These are phyloP conservation scores for Kuraishia floccosa DNA, from an alignment of 805 yeast genomes.

Conservation along the genomic window DNA sequence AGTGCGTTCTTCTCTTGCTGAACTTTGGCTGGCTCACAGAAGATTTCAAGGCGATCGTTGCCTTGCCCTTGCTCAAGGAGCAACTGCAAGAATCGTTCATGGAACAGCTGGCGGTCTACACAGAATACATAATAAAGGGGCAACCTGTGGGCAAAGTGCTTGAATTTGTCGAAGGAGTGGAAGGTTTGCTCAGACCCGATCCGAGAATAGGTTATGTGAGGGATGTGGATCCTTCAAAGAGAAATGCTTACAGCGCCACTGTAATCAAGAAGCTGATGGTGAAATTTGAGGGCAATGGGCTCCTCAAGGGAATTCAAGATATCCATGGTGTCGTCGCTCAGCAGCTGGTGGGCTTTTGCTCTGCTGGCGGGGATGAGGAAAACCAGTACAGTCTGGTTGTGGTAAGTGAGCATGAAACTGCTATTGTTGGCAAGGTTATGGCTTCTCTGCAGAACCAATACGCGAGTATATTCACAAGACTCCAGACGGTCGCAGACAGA, in stretches of 20 bases:
- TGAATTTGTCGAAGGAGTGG: conserved; percentile 55
- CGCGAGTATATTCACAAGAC: conserved; percentile 38
- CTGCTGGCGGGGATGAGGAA: conserved; percentile 9
- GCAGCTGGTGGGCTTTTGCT: conserved; percentile 27
- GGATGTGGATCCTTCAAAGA: conserved; percentile 34
- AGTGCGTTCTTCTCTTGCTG: conserved; percentile 28
- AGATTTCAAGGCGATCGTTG: conserved; percentile 17
- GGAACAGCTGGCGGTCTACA: conserved; percentile 28
- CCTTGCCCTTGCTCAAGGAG: conserved; percentile 10
- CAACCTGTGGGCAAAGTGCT: conserved; percentile 56
- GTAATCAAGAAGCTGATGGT: conserved; percentile 45
- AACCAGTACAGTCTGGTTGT: conserved; percentile 14
- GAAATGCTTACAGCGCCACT: conserved; percentile 53
- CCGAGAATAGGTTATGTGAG: conserved; percentile 13
- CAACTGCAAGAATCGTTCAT: conserved; percentile 17
- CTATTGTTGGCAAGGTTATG: conserved; percentile 57
- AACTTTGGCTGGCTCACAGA: conserved; percentile 44
- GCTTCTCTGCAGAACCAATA: conserved; percentile 55
- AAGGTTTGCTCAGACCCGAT: conserved; percentile 30
- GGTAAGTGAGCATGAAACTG: conserved; percentile 33
- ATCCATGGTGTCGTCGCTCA: conserved; percentile 43
- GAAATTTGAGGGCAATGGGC: conserved; percentile 46
- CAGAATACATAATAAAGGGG: conserved; percentile 29
- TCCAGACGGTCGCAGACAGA: conserved; percentile 43
- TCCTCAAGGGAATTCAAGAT: conserved; percentile 40